phyloP scores from a whole-genome alignment of 768 basidiomycete genomes.

The Sutorius australiensis region DNA sequence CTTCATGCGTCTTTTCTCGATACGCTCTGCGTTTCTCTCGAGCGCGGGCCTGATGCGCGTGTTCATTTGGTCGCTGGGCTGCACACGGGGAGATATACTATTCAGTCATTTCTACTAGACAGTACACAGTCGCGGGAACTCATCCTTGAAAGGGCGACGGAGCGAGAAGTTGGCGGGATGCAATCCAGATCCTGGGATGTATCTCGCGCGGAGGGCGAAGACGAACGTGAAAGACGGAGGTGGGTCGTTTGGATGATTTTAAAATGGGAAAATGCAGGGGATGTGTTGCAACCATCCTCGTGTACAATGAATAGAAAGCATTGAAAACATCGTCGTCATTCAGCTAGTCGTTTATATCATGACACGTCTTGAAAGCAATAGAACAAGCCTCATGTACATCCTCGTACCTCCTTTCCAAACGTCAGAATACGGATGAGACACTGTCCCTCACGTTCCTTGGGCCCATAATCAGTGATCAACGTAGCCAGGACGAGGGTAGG shows the following conservation, averaged over 20 bases:
- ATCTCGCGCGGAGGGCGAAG: conserved; percentile 48
- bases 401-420: conserved; percentile 26
- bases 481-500: background rate
- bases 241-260: conserved; percentile 72
- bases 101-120: conserved; percentile 58
- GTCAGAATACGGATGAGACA: conserved; percentile 32
- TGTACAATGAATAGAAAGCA: background rate
- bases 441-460: conserved; percentile 32
- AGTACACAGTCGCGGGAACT: conserved; percentile 36
- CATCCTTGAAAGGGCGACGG: conserved; percentile 41
- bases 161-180: conserved; percentile 44
- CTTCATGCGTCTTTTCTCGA: conserved; percentile 51
- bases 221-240: conserved; percentile 61
- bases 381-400: conserved; percentile 7
- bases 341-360: background rate
- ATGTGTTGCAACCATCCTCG: conserved; percentile 12
- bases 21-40: conserved; percentile 48
- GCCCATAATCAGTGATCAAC: background rate
- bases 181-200: conserved; percentile 50
- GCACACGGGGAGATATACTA: conserved; percentile 73
- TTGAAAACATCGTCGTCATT: background rate
- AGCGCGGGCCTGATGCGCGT: conserved; percentile 41
- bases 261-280: conserved; percentile 37
- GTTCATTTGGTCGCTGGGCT: conserved; percentile 68
- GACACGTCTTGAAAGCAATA: conserved; percentile 1